Evolutionary conservation across 495 filamentous ascomycete genomes (phyloP).

Genomic region (Tuber indicum): DNA sequence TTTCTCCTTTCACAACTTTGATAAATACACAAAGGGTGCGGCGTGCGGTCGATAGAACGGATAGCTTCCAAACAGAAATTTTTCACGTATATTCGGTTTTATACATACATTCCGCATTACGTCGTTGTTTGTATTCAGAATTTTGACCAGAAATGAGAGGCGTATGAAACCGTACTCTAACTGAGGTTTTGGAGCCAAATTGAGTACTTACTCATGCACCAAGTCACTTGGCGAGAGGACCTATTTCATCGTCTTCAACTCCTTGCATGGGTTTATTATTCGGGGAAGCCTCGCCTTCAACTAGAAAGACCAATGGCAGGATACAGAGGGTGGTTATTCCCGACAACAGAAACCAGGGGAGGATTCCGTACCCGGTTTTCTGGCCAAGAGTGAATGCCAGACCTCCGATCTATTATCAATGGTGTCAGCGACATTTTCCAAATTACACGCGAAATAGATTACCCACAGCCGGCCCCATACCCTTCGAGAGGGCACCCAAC

Average conservation of each 20-base stretch:
- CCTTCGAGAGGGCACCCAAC: conserved; percentile 69
- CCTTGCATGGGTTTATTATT: conserved; percentile 30
- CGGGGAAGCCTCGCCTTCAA: conserved; percentile 70
- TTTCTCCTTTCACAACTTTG: background rate
- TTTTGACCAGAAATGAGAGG: background rate
- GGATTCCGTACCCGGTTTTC: conserved; percentile 61
- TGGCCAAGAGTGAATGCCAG: conserved; percentile 64
- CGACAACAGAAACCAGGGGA: conserved; percentile 72
- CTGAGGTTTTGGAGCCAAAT: background rate
- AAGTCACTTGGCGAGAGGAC: background rate
- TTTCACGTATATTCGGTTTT: background rate
- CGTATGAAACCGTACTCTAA: background rate
- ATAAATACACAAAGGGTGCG: too few species aligned
- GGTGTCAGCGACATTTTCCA: conserved; percentile 14
- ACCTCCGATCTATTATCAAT: conserved; percentile 47
- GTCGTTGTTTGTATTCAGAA: background rate
- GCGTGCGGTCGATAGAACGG: background rate
- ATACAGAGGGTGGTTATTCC: conserved; percentile 55
- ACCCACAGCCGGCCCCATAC: conserved; percentile 61
- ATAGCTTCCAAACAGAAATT: background rate
- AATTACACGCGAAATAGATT: conserved; percentile 28
- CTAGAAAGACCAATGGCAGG: conserved; percentile 61
- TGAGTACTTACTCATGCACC: background rate
- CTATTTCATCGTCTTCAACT: background rate
- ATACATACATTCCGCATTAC: background rate